Base-by-base conservation (phyloP, 2,329 filamentous ascomycete species). In the Pyrenophora graminea region DNA sequence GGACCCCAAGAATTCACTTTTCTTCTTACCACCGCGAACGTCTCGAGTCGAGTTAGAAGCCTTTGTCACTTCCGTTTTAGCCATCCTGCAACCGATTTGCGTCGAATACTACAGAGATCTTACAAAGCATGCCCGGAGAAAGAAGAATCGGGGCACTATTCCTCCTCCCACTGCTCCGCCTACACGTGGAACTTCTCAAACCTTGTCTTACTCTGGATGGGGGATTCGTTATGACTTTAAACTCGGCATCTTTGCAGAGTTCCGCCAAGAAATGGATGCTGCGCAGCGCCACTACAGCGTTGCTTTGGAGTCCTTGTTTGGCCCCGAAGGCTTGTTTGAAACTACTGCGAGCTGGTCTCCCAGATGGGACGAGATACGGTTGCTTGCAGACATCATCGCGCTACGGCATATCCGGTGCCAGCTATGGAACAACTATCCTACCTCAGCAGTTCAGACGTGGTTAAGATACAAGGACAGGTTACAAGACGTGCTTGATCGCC, bases 211-310 rank as follows among this genome's bases (percentile, higher is more conserved):
- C 8, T 86, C 91, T 36, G 92, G 90, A 3, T 99, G 93, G 94
- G 91, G 91, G 66, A 87, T 95, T 45, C 87, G 93, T 13, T 97
- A 97, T 73, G 93, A 99, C 67, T 91, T 96, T 77, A 99, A 99
- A 71, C 82, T 92, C 15, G 93, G 88, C 6, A 80, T 96, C 0
- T 90, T 97, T 67, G 90, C 92, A 23, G 93, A 97, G 68, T 97
- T 96, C 61, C 85, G 94, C 7, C 90, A 95, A 68, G 94, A 97
- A 70, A 90, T 93, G 81, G 93, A 97, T 67, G 86, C 85, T 18
- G 91, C 94, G 0, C 80, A 90, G 65, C 85, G 91, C 37, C 91
- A 90, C 45, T 97, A 92, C 62, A 90, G 94, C 67, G 87, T 87
- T 70, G 91, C 91, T 3, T 92, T 97, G 61, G 91, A 96, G 45